Conservation (phyloP, 2,329 filamentous ascomycete genomes). For the Alternaria angustiovoidea region DNA sequence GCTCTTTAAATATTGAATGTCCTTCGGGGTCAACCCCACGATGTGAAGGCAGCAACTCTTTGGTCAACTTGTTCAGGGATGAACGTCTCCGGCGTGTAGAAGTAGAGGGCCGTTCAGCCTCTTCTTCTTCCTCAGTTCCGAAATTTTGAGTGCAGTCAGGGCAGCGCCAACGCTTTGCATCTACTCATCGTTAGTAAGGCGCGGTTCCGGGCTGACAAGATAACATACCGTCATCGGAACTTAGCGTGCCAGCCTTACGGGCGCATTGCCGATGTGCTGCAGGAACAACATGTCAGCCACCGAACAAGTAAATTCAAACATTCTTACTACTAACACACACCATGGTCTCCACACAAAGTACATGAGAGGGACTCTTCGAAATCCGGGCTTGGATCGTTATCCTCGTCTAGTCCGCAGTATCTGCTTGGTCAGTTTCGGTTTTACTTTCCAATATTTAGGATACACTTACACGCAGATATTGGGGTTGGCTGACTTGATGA, state of each 20-base stretch:
- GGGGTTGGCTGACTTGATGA: conserved; percentile 57
- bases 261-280: conserved; percentile 92
- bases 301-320: conserved; percentile 45
- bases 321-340: conserved; percentile 62
- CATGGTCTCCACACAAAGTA: conserved; percentile 78
- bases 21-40: conserved; percentile 67
- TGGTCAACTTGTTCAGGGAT: conserved; percentile 71
- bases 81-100: conserved; percentile 61
- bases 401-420: conserved; percentile 84
- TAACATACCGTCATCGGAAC: conserved; percentile 69
- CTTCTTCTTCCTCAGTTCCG: conserved; percentile 43
- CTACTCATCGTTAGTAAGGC: conserved; percentile 50
- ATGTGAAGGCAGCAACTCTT: conserved; percentile 75
- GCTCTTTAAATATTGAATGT: conserved; percentile 78
- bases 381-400: conserved; percentile 81
- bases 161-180: conserved; percentile 69
- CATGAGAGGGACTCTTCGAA: conserved; percentile 83
- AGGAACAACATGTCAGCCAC: conserved; percentile 55
- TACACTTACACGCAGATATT: conserved; percentile 71
- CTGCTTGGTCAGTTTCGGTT: conserved; percentile 55
- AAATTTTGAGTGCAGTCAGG: conserved; percentile 63
- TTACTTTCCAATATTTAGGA: not conserved
- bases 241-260: conserved; percentile 71
- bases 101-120: conserved; percentile 51
- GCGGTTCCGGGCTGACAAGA: conserved; percentile 19